Evolutionary conservation across 2,329 filamentous ascomycete species (phyloP).

Genomic region (Cryphonectria radicalis): DNA sequence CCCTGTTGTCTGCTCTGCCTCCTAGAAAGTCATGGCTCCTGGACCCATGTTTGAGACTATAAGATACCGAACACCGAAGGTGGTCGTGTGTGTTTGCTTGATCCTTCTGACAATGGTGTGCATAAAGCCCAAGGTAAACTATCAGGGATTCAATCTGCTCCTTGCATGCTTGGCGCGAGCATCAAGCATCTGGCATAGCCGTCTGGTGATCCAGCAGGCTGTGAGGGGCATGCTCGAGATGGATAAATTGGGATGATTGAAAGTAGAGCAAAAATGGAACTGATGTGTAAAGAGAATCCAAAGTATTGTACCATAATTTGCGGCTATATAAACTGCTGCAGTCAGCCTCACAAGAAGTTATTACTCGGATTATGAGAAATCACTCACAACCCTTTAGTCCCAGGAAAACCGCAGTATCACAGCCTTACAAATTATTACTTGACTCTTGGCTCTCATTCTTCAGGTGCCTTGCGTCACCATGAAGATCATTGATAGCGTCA

Average conservation of each 20-base stretch:
- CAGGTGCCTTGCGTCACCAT: conserved; percentile 23
- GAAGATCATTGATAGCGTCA: conserved; percentile 34
- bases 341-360: background rate
- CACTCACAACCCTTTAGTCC: background rate
- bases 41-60: background rate
- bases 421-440: background rate
- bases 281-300: too few species aligned
- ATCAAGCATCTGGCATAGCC: background rate
- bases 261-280: background rate
- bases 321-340: background rate
- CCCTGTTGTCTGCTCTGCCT: background rate
- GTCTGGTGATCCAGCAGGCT: background rate
- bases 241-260: background rate
- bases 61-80: conserved; percentile 9
- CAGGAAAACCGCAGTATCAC: background rate
- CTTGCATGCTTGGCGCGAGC: background rate
- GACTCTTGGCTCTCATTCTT: background rate
- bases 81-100: background rate
- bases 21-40: background rate
- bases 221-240: background rate
- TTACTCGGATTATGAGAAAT: background rate
- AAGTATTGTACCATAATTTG: background rate
- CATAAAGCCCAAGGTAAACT: background rate
- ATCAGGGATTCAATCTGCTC: background rate
- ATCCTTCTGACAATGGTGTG: background rate